phyloP scores from a whole-genome alignment of 805 yeast genomes.

The Lipomyces orientalis region DNA sequence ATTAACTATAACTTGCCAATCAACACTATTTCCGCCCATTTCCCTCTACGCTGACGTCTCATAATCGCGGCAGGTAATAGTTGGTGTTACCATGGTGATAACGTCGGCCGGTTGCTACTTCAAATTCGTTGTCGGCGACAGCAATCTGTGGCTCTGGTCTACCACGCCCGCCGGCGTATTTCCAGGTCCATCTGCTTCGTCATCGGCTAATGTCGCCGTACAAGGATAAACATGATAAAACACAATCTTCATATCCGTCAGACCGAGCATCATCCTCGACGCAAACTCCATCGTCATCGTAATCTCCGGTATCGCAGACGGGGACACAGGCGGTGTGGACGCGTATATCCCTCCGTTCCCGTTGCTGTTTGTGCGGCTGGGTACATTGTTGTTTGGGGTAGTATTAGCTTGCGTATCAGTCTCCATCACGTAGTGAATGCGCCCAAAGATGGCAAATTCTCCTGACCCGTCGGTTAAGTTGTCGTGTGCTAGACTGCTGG shows the following conservation, averaged over 20 bases:
- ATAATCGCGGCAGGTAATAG: not conserved
- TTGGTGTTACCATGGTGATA: not conserved
- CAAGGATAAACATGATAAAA: slow-evolving; percentile 21
- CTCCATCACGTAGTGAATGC: slow-evolving; percentile 22
- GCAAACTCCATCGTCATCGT: slow-evolving; percentile 22
- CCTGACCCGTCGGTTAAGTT: not conserved
- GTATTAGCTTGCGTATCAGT: slow-evolving; percentile 5
- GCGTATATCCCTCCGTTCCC: slow-evolving; percentile 1
- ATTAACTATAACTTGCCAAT: not conserved
- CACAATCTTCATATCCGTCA: slow-evolving; percentile 20
- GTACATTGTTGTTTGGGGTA: not conserved
- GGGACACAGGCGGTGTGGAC: not conserved
- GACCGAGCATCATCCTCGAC: slow-evolving; percentile 16
- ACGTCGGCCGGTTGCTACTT: not conserved
- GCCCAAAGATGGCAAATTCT: slow-evolving; percentile 22
- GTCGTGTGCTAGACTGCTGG: not conserved
- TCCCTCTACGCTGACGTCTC: no score
- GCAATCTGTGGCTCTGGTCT: not conserved
- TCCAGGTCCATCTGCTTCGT: not conserved
- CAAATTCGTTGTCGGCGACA: not conserved
- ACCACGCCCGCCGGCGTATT: not conserved
- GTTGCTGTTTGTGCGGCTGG: not conserved
- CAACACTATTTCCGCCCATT: no score
- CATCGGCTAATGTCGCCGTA: slow-evolving; percentile 18
- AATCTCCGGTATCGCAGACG: not conserved